Evolutionary conservation across 2,329 filamentous ascomycete species (phyloP).

Genomic region (Bipolaris sorokiniana): DNA sequence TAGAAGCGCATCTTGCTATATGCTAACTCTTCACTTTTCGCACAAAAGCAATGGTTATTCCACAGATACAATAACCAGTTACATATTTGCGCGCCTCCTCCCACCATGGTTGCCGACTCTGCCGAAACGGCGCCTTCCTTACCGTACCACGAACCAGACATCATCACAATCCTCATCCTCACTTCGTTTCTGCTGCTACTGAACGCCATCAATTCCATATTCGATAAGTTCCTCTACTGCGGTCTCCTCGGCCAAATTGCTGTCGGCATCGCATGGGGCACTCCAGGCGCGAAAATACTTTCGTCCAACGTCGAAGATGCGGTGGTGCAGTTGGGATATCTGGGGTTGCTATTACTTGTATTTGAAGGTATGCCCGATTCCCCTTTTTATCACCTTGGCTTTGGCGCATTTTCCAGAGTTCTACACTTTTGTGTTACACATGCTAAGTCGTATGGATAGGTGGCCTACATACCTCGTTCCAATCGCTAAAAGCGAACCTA

Average conservation of each 20-base stretch:
- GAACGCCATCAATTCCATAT: slow-evolving; percentile 62
- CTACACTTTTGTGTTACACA: not conserved
- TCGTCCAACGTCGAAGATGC: slow-evolving; percentile 58
- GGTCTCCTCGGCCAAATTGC: slow-evolving; percentile 75
- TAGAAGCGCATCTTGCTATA: not conserved
- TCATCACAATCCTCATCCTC: slow-evolving; percentile 64
- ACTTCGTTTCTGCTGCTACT: slow-evolving; percentile 68
- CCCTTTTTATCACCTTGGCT: not conserved
- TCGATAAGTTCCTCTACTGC: slow-evolving; percentile 69
- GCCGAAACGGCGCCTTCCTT: slow-evolving; percentile 28
- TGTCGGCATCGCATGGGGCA: slow-evolving; percentile 72
- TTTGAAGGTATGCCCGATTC: slow-evolving; percentile 63
- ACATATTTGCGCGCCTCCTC: not conserved
- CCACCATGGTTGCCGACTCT: not conserved
- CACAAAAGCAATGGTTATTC: not conserved
- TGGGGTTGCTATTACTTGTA: slow-evolving; percentile 74
- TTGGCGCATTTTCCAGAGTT: too few relatives aligned
- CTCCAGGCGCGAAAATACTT: slow-evolving; percentile 68
- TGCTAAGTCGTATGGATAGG: slow-evolving; percentile 49
- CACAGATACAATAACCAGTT: too few relatives aligned
- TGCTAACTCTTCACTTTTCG: not conserved
- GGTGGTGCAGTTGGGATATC: slow-evolving; percentile 71
- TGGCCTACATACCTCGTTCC: slow-evolving; percentile 63
- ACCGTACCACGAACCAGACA: slow-evolving; percentile 68
- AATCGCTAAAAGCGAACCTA: slow-evolving; percentile 65